Evolutionary conservation across 345 rosid genomes (phyloP).

Genomic region (Euphorbia peplus): DNA sequence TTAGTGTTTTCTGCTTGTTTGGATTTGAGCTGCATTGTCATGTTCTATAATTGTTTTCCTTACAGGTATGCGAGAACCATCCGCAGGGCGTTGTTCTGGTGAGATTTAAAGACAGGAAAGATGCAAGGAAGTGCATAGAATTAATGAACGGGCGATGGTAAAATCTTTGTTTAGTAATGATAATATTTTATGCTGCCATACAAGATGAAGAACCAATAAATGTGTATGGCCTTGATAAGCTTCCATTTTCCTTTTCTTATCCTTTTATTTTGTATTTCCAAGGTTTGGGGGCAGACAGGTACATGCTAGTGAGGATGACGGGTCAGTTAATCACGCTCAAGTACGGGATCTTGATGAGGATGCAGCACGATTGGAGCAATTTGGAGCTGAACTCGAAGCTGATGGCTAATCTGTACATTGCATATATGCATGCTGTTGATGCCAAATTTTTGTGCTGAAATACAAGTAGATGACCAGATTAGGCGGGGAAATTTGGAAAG

Average conservation of each 20-base stretch:
- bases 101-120: constrained; percentile 78
- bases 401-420: constrained; percentile 20
- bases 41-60: neutral
- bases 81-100: constrained; percentile 92
- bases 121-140: constrained; percentile 84
- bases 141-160: constrained; percentile 97
- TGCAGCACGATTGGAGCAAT: constrained; percentile 63
- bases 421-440: neutral
- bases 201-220: neutral
- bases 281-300: constrained; percentile 92
- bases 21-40: neutral
- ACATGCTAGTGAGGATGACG: constrained; percentile 81
- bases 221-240: neutral
- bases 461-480: neutral
- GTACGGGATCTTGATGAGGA: constrained; percentile 68
- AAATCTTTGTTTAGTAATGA: neutral
- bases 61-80: constrained; percentile 82
- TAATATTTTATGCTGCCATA: neutral
- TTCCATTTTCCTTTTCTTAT: neutral
- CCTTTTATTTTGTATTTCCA: constrained; percentile 3
- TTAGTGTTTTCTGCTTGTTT: neutral
- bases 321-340: constrained; percentile 67
- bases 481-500: neutral
- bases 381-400: constrained; percentile 90
- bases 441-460: constrained; percentile 2